phyloP scores from a whole-genome alignment of 1,284 basidiomycete species.

The Hypsizygus ulmarius region DNA sequence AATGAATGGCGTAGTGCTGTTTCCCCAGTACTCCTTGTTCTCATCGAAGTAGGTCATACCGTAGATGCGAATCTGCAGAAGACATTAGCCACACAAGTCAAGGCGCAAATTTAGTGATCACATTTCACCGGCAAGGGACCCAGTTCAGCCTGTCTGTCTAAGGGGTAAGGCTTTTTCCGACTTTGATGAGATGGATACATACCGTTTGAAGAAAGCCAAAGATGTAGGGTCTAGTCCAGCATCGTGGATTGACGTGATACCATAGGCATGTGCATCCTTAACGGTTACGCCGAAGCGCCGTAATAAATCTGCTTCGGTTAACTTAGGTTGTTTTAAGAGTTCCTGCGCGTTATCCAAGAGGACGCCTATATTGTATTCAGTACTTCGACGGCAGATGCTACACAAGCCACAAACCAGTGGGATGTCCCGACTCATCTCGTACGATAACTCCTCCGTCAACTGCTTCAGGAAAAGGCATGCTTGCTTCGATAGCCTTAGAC shows the following conservation, averaged over 20 bases:
- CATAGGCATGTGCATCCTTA: slow-evolving; percentile 64
- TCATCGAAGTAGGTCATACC: slow-evolving; percentile 75
- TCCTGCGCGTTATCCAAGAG: slow-evolving; percentile 74
- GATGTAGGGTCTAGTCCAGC: slow-evolving; percentile 72
- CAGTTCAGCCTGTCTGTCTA: slow-evolving; percentile 53
- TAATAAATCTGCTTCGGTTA: slow-evolving; percentile 63
- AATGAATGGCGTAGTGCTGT: slow-evolving; percentile 56
- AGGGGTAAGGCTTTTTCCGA: slow-evolving; percentile 2
- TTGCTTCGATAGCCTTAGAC: slow-evolving; percentile 51
- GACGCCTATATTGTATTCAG: slow-evolving; percentile 43
- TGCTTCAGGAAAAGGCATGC: slow-evolving; percentile 59
- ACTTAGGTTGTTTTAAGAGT: slow-evolving; percentile 58
- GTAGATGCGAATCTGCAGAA: slow-evolving; percentile 62
- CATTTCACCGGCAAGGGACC: slow-evolving; percentile 60
- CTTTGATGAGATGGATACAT: not conserved
- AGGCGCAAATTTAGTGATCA: slow-evolving; percentile 4
- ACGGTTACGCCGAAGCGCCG: slow-evolving; percentile 65
- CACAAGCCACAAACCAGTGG: slow-evolving; percentile 55
- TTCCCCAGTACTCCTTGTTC: slow-evolving; percentile 74
- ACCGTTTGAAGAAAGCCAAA: slow-evolving; percentile 74
- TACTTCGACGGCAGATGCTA: not conserved
- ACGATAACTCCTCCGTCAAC: slow-evolving; percentile 83
- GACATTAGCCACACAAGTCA: slow-evolving; percentile 7
- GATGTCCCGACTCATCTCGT: slow-evolving; percentile 63
- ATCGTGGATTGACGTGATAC: slow-evolving; percentile 83